Evolutionary conservation across 1,139 yeast species (phyloP).

Genomic region (Zygosaccharomyces sapae): DNA sequence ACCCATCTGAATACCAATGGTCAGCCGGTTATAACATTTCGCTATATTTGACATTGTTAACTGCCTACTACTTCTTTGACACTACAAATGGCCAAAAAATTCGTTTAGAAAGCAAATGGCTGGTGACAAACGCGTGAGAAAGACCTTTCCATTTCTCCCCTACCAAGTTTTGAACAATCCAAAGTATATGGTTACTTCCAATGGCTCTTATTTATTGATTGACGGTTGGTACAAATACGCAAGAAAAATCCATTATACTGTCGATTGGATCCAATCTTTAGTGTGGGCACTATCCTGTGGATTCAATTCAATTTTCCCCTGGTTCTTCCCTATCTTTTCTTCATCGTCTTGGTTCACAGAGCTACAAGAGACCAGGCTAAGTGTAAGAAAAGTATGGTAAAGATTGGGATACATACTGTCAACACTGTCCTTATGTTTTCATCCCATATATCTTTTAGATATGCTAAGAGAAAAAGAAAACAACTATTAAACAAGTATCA

Average conservation of each 20-base stretch:
- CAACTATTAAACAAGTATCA: no score
- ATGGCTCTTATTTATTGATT: constrained; percentile 77
- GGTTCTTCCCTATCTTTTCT: constrained; percentile 94
- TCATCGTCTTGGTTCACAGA: constrained; percentile 81
- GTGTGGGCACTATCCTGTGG: constrained; percentile 95
- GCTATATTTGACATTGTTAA: constrained; percentile 53
- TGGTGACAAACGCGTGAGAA: constrained; percentile 71
- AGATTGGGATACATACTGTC: constrained; percentile 85
- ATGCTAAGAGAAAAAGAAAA: neutral
- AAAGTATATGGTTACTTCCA: constrained; percentile 72
- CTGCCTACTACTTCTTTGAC: constrained; percentile 88
- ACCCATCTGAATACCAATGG: constrained; percentile 79
- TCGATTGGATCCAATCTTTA: constrained; percentile 81
- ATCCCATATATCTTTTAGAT: constrained; percentile 75
- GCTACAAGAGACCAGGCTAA: constrained; percentile 81
- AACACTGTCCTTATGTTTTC: constrained; percentile 87
- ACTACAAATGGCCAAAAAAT: constrained; percentile 94
- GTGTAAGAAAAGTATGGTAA: constrained; percentile 84
- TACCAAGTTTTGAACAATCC: constrained; percentile 79
- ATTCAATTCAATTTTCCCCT: constrained; percentile 79
- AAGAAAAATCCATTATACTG: constrained; percentile 92
- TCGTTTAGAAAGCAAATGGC: constrained; percentile 82
- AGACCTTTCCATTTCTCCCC: constrained; percentile 91
- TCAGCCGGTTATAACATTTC: constrained; percentile 53
- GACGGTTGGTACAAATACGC: constrained; percentile 95